Conservation (phyloP, 495 filamentous ascomycete species). For the Lindgomyces ingoldianus region DNA sequence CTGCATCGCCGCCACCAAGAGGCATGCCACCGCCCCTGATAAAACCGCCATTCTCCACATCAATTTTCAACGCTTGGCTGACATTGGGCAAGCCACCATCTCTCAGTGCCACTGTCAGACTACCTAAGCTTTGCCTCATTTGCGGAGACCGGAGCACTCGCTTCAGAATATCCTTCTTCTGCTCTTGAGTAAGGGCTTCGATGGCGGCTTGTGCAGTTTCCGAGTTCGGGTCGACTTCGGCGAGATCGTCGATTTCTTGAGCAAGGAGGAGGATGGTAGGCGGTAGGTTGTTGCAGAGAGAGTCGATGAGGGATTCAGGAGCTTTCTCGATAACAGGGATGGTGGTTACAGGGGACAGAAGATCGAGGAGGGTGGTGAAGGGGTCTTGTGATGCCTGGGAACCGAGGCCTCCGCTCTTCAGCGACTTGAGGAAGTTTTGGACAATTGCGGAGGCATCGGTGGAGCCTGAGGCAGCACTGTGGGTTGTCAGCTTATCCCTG, state of each 20-base stretch:
- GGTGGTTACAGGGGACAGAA: constrained; percentile 74
- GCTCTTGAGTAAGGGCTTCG: constrained; percentile 67
- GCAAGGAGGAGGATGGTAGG: constrained; percentile 69
- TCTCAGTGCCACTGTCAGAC: constrained; percentile 80
- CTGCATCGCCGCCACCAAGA: constrained; percentile 82
- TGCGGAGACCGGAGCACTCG: constrained; percentile 88
- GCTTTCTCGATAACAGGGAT: constrained; percentile 73
- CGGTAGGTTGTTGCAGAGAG: constrained; percentile 75
- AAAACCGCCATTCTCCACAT: constrained; percentile 78
- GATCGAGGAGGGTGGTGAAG: constrained; percentile 84
- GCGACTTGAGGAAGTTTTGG: constrained; percentile 83
- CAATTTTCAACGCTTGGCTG: constrained; percentile 78
- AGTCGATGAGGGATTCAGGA: constrained; percentile 64
- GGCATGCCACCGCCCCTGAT: constrained; percentile 72
- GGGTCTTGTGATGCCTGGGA: constrained; percentile 53
- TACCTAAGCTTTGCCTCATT: constrained; percentile 80
- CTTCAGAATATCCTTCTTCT: constrained; percentile 80
- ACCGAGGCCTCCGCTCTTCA: constrained; percentile 59
- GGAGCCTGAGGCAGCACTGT: constrained; percentile 34
- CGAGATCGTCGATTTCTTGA: constrained; percentile 61
- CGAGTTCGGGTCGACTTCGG: constrained; percentile 61
- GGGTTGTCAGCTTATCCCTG: constrained; percentile 24
- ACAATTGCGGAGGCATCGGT: constrained; percentile 66
- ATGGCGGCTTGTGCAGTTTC: constrained; percentile 69
- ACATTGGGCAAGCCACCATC: constrained; percentile 93